Evolutionary conservation across 2,329 filamentous ascomycete species (phyloP), one percentile per base, ranked within the genome.

Genomic region (Coniochaeta hoffmannii): DNA sequence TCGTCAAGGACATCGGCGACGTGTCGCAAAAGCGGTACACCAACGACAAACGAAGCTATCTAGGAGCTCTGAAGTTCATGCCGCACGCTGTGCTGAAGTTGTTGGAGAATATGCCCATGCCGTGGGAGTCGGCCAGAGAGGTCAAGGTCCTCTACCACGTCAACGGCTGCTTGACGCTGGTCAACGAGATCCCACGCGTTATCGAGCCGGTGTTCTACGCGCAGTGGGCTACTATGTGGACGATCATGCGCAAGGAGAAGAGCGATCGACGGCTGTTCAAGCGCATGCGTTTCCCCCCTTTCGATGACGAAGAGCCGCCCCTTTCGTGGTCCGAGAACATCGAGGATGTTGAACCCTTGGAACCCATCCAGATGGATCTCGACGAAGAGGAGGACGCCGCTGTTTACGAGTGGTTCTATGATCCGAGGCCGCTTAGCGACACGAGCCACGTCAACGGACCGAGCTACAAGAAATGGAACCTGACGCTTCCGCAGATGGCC

Each of bases 151-250:
- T 99, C 12, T 99, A 99, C 71, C 94, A 99, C 68, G 92, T 97
- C 65, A 99, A 99, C 66, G 94, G 94, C 30, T 99, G 95, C 67
- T 73, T 99, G 73, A 99, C 94, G 1, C 76, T 99, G 55, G 95
- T 99, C 65, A 99, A 99, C 70, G 94, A 99, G 76, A 90, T 87
- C 7, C 94, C 95, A 14, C 84, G 95, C 64, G 95, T 99, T 55
- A 97, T 99, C 65, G 94, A 97, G 69, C 94, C 94, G 0, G 89
- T 99, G 4, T 99, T 96, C 72, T 92, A 97, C 69, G 94, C 94
- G 56, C 94, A 99, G 71, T 99, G 94, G 94, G 94, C 94, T 12
- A 96, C 93, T 55, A 99, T 99, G 94, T 99, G 94, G 94, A 87
- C 96, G 26, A 90, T 89, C 46, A 99, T 99, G 94, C 86, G 94